These are phyloP conservation scores for Ophiosphaerella narmari DNA, from an alignment of 2,329 filamentous ascomycete genomes.

Conservation along the genomic window DNA sequence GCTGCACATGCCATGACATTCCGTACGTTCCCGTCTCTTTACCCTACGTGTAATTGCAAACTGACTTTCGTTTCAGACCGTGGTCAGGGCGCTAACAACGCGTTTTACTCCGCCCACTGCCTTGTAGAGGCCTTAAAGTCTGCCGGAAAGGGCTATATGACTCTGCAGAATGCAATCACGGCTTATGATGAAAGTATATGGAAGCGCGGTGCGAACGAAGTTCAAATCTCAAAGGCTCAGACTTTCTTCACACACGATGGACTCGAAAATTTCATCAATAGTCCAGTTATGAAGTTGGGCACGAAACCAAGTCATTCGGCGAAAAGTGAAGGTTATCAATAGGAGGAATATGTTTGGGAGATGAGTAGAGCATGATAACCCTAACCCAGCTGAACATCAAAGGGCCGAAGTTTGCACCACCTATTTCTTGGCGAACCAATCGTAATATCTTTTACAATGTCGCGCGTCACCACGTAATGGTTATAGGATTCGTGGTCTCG, in stretches of 20 bases:
- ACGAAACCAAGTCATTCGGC: constrained; percentile 36
- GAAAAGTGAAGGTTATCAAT: constrained; percentile 34
- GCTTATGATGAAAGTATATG: constrained; percentile 35
- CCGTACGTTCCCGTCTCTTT: constrained; percentile 19
- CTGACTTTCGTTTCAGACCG: constrained; percentile 26
- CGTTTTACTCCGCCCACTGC: constrained; percentile 40
- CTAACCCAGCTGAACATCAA: too few species aligned
- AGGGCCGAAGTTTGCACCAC: too few species aligned
- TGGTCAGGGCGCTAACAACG: constrained; percentile 46
- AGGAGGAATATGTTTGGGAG: too few species aligned
- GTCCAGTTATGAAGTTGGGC: constrained; percentile 35
- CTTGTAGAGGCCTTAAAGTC: constrained; percentile 31
- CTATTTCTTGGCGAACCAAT: too few species aligned
- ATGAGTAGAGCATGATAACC: not conserved
- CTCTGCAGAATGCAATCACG: constrained; percentile 22
- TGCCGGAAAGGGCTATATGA: constrained; percentile 9
- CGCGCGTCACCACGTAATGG: too few species aligned
- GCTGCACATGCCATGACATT: constrained; percentile 50
- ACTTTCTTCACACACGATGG: constrained; percentile 40
- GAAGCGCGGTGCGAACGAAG: constrained; percentile 35
- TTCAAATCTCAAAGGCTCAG: constrained; percentile 39
- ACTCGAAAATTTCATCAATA: constrained; percentile 35
- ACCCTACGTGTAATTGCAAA: not conserved
- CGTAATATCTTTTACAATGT: too few species aligned
- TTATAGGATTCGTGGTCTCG: too few species aligned